A percentile compares a stretch with the other conserved stretches of the same genome.
Conservation (phyloP, 768 basidiomycete genomes). For the Boletus bicolor region DNA sequence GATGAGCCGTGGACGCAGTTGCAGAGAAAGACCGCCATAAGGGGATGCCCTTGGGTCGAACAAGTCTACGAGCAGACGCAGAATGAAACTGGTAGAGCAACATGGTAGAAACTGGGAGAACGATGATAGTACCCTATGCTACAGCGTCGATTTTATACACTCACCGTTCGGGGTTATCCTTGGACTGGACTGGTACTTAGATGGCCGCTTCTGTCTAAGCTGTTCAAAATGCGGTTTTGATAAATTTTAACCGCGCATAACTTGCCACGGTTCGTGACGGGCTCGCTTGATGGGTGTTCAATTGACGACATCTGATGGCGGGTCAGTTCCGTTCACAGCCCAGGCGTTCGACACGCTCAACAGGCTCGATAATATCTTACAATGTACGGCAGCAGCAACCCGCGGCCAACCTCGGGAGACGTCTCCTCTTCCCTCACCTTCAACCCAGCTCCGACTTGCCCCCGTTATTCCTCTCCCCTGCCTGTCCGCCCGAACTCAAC, state of each 20-base stretch:
- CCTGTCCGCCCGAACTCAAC: constrained; percentile 52
- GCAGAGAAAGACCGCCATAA: constrained; percentile 18
- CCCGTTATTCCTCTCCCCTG: constrained; percentile 46
- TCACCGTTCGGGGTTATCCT: too few species aligned
- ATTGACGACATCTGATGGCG: neutral
- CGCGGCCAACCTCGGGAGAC: constrained; percentile 41
- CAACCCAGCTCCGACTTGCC: constrained; percentile 45
- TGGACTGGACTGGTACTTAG: too few species aligned
- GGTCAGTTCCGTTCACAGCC: neutral
- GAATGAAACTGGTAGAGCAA: constrained; percentile 10
- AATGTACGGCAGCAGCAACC: constrained; percentile 25
- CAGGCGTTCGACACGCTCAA: constrained; percentile 21
- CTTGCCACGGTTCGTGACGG: too few species aligned
- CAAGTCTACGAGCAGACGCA: constrained; percentile 13
- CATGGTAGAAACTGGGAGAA: constrained; percentile 16
- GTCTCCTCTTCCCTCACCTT: constrained; percentile 63
- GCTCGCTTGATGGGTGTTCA: too few species aligned
- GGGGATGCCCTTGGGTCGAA: neutral
- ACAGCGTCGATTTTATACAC: constrained; percentile 21
- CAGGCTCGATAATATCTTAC: constrained; percentile 22
- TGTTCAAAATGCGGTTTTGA: too few species aligned
- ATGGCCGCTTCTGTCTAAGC: too few species aligned
- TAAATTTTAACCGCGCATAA: too few species aligned
- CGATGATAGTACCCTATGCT: neutral
- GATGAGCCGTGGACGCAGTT: constrained; percentile 28